Percentiles rank a stretch among this genome's conserved stretches.
Conservation (phyloP, 1,284 basidiomycete species). For the Cystobasidiaceae sp. region DNA sequence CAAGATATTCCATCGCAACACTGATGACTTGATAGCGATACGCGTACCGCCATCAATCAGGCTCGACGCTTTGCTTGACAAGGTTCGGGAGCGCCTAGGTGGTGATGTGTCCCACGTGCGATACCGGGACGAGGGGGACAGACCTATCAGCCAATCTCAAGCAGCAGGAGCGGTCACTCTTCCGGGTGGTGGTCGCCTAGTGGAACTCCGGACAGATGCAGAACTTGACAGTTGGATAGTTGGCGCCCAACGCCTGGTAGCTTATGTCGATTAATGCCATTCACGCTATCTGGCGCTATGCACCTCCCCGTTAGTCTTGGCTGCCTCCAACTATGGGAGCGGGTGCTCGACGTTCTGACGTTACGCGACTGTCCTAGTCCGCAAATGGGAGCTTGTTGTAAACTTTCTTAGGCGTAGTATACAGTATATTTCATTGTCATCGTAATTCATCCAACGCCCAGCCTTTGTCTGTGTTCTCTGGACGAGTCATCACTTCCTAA, state of each 20-base stretch:
- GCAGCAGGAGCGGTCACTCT: conserved; percentile 31
- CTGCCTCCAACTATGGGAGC: no score
- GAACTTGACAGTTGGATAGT: conserved; percentile 42
- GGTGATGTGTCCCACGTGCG: conserved; percentile 57
- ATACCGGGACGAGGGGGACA: conserved; percentile 35
- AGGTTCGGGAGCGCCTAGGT: conserved; percentile 80
- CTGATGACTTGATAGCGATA: conserved; percentile 92
- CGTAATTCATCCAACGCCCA: no score
- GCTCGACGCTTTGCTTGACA: conserved; percentile 77
- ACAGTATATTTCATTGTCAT: no score
- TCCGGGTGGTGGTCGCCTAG: conserved; percentile 37
- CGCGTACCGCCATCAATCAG: conserved; percentile 93
- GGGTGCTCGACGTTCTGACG: no score
- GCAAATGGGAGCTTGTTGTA: no score
- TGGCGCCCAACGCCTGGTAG: conserved; percentile 37
- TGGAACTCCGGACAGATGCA: conserved; percentile 36
- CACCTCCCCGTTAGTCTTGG: no score
- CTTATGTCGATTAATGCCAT: conserved; percentile 21
- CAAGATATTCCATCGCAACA: conserved; percentile 88
- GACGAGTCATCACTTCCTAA: no score
- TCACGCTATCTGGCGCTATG: not conserved
- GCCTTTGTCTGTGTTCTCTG: no score
- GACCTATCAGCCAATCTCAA: conserved; percentile 12
- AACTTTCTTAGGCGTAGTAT: no score
- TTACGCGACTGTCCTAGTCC: no score